These are phyloP conservation scores for Botrytis sinoallii DNA, from an alignment of 2,329 filamentous ascomycete genomes.

Conservation along the genomic window DNA sequence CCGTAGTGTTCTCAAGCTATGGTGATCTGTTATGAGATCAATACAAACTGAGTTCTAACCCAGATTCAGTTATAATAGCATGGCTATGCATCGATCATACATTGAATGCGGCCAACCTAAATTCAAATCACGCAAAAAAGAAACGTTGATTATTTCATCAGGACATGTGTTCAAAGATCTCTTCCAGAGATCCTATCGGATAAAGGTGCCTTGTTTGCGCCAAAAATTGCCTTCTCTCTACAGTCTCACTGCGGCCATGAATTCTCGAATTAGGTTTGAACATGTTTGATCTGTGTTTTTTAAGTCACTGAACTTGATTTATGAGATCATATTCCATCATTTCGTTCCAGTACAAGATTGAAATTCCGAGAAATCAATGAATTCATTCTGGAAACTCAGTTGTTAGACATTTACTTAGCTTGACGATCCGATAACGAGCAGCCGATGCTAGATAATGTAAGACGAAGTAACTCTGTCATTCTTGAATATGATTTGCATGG, in stretches of 20 bases:
- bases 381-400: not conserved
- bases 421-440: not conserved
- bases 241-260: not conserved
- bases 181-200: not conserved
- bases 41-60: too few relatives aligned
- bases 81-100: not conserved
- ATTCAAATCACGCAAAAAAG: not conserved
- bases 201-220: not conserved
- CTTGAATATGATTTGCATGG: not conserved
- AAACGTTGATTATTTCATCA: not conserved
- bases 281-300: not conserved
- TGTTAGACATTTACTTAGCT: not conserved
- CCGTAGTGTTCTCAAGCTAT: not conserved
- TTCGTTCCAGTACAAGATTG: not conserved
- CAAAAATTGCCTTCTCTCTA: not conserved
- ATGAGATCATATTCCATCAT: not conserved
- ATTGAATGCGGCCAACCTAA: not conserved
- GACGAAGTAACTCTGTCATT: not conserved
- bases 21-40: not conserved
- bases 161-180: fast-evolving
- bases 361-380: not conserved
- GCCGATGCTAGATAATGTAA: not conserved
- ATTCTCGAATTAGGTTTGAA: not conserved
- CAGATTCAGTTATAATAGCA: not conserved
- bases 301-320: not conserved